phyloP scores from a whole-genome alignment of 23 red algal genomes.

The Cyanidium caldarium region DNA sequence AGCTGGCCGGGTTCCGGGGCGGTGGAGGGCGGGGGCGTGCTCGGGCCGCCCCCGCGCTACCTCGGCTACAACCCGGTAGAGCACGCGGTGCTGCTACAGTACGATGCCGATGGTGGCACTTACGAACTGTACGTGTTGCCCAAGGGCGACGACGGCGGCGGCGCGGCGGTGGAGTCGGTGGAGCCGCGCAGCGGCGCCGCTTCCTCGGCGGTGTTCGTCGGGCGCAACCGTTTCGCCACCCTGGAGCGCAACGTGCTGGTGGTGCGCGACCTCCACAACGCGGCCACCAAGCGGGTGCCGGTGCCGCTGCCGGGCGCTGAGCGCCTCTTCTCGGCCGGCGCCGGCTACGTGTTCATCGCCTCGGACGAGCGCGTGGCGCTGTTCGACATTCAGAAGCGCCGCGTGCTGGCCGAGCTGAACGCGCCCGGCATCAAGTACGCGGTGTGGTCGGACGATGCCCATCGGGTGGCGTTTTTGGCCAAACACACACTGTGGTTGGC shows the following conservation, averaged over 20 bases:
- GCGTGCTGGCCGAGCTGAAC: constrained; percentile 49
- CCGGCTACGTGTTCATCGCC: constrained; percentile 63
- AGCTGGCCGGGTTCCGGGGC: constrained; percentile 13
- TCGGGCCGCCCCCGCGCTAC: constrained; percentile 38
- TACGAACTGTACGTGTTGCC: constrained; percentile 69
- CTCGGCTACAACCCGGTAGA: constrained; percentile 72
- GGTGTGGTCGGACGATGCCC: constrained; percentile 80
- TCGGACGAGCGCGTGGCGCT: constrained; percentile 56
- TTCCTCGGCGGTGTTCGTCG: constrained; percentile 67
- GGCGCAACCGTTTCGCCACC: constrained; percentile 68
- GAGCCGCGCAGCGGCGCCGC: constrained; percentile 61
- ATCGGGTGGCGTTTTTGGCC: constrained; percentile 62
- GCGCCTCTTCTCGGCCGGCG: constrained; percentile 51
- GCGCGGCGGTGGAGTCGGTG: constrained; percentile 7
- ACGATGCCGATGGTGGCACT: constrained; percentile 67
- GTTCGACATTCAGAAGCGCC: constrained; percentile 65
- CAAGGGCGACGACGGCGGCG: constrained; percentile 16
- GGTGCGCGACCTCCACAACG: constrained; percentile 72
- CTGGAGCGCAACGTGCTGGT: constrained; percentile 56
- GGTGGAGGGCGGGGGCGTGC: constrained; percentile 7
- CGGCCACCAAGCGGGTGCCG: constrained; percentile 57
- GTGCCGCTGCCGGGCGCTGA: constrained; percentile 57
- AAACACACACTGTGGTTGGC: constrained; percentile 77
- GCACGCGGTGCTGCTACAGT: constrained; percentile 59
- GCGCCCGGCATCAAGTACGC: constrained; percentile 53